phyloP scores from a whole-genome alignment of 257 asterid species.

The Solanum megistacrolobum region DNA sequence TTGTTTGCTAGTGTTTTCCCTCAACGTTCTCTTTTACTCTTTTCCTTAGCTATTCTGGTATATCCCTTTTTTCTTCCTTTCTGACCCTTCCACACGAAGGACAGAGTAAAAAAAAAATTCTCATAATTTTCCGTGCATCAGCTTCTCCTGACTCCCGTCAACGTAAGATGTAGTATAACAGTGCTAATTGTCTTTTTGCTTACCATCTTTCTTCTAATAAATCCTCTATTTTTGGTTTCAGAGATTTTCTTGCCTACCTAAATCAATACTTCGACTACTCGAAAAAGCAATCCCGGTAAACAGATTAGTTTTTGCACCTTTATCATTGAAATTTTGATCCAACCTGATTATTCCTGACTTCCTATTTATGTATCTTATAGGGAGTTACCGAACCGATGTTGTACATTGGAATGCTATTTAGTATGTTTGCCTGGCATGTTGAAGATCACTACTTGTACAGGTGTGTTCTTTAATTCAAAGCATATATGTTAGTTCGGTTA shows the following conservation, averaged over 20 bases:
- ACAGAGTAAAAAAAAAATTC: background rate
- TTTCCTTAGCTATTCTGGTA: background rate
- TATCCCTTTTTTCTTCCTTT: background rate
- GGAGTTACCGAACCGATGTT: conserved; percentile 99
- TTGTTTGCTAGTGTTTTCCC: background rate
- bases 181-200: background rate
- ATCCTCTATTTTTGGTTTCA: conserved; percentile 26
- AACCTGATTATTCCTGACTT: background rate
- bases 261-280: conserved; percentile 78
- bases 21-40: background rate
- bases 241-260: conserved; percentile 85
- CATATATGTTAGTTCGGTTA: background rate
- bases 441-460: conserved; percentile 98
- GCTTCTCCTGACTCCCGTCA: background rate
- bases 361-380: conserved; percentile 23
- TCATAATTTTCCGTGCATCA: background rate
- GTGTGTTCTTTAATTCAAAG: conserved; percentile 17
- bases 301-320: background rate
- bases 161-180: background rate
- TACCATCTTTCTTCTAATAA: background rate
- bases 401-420: conserved; percentile 93
- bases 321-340: background rate
- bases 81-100: background rate
- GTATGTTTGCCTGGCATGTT: conserved; percentile 99
- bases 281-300: conserved; percentile 84